These are phyloP conservation scores for Yueomyces sp. DNA, from an alignment of 1,139 yeast genomes.

Conservation along the genomic window DNA sequence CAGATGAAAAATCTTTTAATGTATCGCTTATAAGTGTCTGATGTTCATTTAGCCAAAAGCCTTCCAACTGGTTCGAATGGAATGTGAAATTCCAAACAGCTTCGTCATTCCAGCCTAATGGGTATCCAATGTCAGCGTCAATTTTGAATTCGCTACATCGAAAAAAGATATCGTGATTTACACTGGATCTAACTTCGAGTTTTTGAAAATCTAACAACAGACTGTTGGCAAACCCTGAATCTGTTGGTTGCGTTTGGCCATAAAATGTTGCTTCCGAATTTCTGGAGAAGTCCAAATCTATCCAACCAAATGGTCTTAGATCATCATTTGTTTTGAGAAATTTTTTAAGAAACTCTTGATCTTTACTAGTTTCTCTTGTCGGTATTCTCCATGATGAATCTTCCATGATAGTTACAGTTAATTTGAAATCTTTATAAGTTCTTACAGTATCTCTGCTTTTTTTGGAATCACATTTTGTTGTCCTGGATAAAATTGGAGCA, in stretches of 20 bases:
- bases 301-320: slow-evolving; percentile 73
- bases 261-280: slow-evolving; percentile 38
- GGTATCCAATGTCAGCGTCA: slow-evolving; percentile 49
- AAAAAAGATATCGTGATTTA: slow-evolving; percentile 73
- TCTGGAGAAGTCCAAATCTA: slow-evolving; percentile 53
- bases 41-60: slow-evolving; percentile 78
- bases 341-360: slow-evolving; percentile 28
- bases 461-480: slow-evolving; percentile 33
- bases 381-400: slow-evolving; percentile 71
- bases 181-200: slow-evolving; percentile 68
- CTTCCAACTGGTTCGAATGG: slow-evolving; percentile 38
- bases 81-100: slow-evolving; percentile 56
- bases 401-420: slow-evolving; percentile 40
- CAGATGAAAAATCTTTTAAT: slow-evolving; percentile 64
- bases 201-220: slow-evolving; percentile 36
- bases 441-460: slow-evolving; percentile 39
- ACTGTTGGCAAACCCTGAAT: slow-evolving; percentile 47
- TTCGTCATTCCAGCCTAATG: slow-evolving; percentile 71
- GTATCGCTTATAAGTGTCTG: slow-evolving; percentile 62
- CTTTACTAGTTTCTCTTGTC: slow-evolving; percentile 73
- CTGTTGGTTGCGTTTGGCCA: slow-evolving; percentile 42
- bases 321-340: slow-evolving; percentile 26
- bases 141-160: slow-evolving; percentile 49
- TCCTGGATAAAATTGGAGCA: slow-evolving; percentile 56
- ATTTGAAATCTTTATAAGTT: slow-evolving; percentile 41